Conservation (phyloP, 75 land plant genomes). For the Picea sitchensis region DNA sequence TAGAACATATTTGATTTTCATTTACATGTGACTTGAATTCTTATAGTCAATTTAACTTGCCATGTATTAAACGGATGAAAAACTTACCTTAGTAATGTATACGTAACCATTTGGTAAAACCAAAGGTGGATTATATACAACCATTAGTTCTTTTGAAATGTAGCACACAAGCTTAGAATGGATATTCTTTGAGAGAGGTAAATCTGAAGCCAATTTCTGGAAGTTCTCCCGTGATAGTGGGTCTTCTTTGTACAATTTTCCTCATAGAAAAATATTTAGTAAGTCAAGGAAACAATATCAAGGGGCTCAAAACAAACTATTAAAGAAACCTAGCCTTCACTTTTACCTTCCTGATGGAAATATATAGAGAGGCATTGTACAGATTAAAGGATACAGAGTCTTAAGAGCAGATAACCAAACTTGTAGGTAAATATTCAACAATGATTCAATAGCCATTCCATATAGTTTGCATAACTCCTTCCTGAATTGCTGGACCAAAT, state of each 20-base stretch:
- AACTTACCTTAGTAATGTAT: conserved; percentile 57
- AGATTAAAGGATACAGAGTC: conserved; percentile 15
- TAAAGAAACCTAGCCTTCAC: not conserved
- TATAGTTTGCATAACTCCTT: conserved; percentile 88
- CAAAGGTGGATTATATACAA: conserved; percentile 87
- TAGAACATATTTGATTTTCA: no score
- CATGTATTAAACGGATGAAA: not conserved
- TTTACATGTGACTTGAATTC: not conserved
- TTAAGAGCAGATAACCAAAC: conserved; percentile 92
- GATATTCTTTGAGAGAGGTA: conserved; percentile 94
- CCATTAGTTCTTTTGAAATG: conserved; percentile 94
- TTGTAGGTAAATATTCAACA: conserved; percentile 85
- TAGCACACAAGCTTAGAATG: conserved; percentile 96
- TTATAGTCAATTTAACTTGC: not conserved
- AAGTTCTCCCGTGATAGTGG: conserved; percentile 86
- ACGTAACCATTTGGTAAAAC: conserved; percentile 97
- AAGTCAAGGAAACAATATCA: conserved; percentile 12
- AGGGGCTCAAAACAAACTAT: not conserved
- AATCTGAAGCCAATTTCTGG: conserved; percentile 65
- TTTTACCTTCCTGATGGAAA: not conserved
- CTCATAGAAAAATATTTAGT: conserved; percentile 75
- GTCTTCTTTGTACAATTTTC: conserved; percentile 88
- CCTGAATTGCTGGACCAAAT: conserved; percentile 68
- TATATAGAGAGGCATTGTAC: no score
- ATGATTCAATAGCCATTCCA: conserved; percentile 89